phyloP scores from a whole-genome alignment of 345 rosid species.

The Syzygium jambos region DNA sequence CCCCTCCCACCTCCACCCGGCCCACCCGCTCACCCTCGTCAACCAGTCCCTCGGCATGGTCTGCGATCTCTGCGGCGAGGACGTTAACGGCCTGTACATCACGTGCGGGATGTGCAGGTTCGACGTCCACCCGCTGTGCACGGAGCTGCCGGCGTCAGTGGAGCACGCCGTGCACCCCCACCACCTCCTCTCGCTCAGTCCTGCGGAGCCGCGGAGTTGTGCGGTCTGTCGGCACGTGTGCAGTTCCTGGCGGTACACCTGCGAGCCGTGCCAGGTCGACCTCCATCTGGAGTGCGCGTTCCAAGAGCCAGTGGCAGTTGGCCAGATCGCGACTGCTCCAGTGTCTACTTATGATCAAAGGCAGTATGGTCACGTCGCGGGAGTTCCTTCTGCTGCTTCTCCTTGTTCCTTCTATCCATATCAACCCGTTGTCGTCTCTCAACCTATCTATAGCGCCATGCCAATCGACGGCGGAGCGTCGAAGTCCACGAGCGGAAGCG shows the following conservation, averaged over 20 bases:
- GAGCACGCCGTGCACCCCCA: slow-evolving; percentile 18
- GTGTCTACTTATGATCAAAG: not conserved
- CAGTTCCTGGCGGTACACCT: slow-evolving; percentile 29
- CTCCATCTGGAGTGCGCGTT: slow-evolving; percentile 25
- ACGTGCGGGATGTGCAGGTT: slow-evolving; percentile 25
- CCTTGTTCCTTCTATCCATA: not conserved
- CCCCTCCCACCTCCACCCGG: slow-evolving; percentile 22
- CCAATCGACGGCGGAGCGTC: not conserved
- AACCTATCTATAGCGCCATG: not conserved
- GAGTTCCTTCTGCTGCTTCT: not conserved
- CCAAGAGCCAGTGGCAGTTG: not conserved
- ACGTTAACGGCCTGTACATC: slow-evolving; percentile 23
- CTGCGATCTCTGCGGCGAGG: slow-evolving; percentile 26
- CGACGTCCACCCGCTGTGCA: slow-evolving; percentile 28
- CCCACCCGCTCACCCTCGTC: slow-evolving; percentile 17
- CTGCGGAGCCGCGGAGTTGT: not conserved
- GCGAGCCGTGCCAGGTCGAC: slow-evolving; percentile 21
- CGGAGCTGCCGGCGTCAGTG: slow-evolving; percentile 17
- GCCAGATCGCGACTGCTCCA: not conserved
- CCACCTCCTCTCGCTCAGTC: slow-evolving; percentile 19
- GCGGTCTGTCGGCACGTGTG: slow-evolving; percentile 19
- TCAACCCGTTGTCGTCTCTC: not conserved
- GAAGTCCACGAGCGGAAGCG: not conserved
- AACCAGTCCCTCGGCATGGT: not conserved
- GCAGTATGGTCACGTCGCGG: not conserved